Evolutionary conservation across 148 eudicot genomes (phyloP).

Genomic region (Camellia lanceoleosa): DNA sequence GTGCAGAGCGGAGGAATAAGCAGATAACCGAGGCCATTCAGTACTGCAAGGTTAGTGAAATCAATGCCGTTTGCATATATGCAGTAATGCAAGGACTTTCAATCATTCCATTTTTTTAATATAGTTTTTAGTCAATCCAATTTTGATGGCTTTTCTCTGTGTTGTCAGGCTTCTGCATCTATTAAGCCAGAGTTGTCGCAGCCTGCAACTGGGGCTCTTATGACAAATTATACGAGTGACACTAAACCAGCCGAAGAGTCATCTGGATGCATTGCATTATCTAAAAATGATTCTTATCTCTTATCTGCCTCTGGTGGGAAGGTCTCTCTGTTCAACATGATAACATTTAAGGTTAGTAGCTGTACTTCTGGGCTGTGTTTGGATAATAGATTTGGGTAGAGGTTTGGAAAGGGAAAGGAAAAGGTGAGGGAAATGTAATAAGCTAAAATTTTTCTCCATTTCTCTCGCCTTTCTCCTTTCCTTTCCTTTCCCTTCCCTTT

Average conservation of each 20-base stretch:
- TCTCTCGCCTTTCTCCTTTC: too few relatives aligned
- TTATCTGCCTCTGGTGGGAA: slow-evolving; percentile 68
- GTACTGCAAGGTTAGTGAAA: too few relatives aligned
- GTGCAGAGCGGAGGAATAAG: too few relatives aligned
- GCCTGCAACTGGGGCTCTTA: slow-evolving; percentile 44
- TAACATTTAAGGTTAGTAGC: slow-evolving; percentile 52
- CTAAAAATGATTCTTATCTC: slow-evolving; percentile 63
- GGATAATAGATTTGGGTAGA: too few relatives aligned
- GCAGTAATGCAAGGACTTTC: background rate
- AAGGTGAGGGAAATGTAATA: too few relatives aligned
- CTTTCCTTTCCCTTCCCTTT: too few relatives aligned
- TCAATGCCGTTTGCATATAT: too few relatives aligned
- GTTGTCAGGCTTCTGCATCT: slow-evolving; percentile 45
- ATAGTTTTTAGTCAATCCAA: background rate
- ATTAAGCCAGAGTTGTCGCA: slow-evolving; percentile 53
- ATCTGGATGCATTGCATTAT: slow-evolving; percentile 54
- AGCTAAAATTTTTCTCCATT: too few relatives aligned
- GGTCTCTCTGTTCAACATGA: slow-evolving; percentile 60
- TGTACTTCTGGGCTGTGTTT: background rate
- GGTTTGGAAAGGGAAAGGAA: too few relatives aligned
- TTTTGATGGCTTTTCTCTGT: slow-evolving; percentile 9
- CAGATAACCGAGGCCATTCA: too few relatives aligned
- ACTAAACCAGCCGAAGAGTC: slow-evolving; percentile 42
- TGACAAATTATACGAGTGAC: slow-evolving; percentile 48
- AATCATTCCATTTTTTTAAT: background rate